A percentile compares a stretch with the other conserved stretches of the same genome.
These are phyloP conservation scores for Bolboschoenus planiculmis DNA, from an alignment of 176 grass and related monocot species.

Conservation along the genomic window DNA sequence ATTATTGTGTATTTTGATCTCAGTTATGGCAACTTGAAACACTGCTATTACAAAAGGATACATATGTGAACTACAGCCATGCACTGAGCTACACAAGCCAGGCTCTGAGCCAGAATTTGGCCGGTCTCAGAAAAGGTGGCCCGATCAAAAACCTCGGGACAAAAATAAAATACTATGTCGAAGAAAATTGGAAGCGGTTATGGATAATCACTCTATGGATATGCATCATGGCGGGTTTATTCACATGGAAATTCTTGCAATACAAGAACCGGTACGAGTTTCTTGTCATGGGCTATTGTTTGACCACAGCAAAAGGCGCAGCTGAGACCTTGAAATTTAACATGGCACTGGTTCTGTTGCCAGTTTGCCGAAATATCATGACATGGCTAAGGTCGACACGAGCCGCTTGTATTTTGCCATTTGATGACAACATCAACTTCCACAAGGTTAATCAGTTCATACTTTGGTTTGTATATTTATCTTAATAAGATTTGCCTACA, in stretches of 20 bases:
- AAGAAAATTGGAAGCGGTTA: slow-evolving; percentile 93
- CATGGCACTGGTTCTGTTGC: slow-evolving; percentile 88
- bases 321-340: slow-evolving; percentile 98
- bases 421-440: slow-evolving; percentile 93
- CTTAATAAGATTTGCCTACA: neutral
- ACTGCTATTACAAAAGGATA: slow-evolving; percentile 84
- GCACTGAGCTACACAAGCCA: slow-evolving; percentile 81
- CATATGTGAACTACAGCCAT: slow-evolving; percentile 87
- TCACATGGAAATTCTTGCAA: slow-evolving; percentile 93
- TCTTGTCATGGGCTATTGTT: slow-evolving; percentile 84
- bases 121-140: slow-evolving; percentile 43
- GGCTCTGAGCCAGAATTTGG: slow-evolving; percentile 72
- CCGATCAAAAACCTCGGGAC: slow-evolving; percentile 63
- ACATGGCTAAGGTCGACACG: slow-evolving; percentile 87
- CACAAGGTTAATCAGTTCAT: slow-evolving; percentile 62
- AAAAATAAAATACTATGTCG: slow-evolving; percentile 70
- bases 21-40: slow-evolving; percentile 96
- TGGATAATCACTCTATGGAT: slow-evolving; percentile 90
- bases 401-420: slow-evolving; percentile 64
- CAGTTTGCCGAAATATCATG: slow-evolving; percentile 92
- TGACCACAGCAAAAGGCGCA: slow-evolving; percentile 76
- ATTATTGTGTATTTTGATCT: neutral
- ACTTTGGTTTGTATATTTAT: neutral
- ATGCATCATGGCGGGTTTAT: slow-evolving; percentile 70
- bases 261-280: slow-evolving; percentile 66